Evolutionary conservation across 345 rosid genomes (phyloP).

Genomic region (Linum lewisii): DNA sequence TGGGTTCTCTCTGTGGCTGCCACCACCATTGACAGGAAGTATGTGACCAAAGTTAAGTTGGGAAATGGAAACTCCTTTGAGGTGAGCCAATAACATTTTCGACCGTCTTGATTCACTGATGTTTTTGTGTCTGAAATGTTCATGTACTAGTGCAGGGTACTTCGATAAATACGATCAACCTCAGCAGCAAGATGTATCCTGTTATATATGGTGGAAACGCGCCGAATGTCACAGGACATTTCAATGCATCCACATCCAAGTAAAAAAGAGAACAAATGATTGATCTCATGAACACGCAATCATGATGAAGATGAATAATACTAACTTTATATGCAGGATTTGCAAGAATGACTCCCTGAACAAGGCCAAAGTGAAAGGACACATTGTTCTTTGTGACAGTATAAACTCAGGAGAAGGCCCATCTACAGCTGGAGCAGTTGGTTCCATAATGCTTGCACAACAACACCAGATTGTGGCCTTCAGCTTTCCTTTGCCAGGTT

Average conservation of each 20-base stretch:
- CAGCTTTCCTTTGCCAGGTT: conserved; percentile 21
- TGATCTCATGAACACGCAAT: background rate
- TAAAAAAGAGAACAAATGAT: background rate
- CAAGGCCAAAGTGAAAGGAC: conserved; percentile 22
- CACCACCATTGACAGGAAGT: conserved; percentile 1
- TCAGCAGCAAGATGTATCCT: background rate
- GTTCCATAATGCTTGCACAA: conserved; percentile 12
- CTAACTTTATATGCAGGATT: background rate
- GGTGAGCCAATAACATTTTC: no score
- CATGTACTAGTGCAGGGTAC: background rate
- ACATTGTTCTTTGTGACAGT: conserved; percentile 25
- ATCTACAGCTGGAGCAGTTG: conserved; percentile 24
- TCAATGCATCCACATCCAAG: background rate
- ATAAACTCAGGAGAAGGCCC: conserved; percentile 1
- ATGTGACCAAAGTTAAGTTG: background rate
- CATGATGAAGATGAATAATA: background rate
- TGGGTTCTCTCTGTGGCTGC: conserved; percentile 5
- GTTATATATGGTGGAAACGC: background rate
- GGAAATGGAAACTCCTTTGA: background rate
- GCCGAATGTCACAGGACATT: background rate
- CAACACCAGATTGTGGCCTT: background rate
- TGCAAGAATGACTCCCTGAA: conserved; percentile 16
- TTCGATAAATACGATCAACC: background rate
- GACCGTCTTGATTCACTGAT: background rate
- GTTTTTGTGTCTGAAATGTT: background rate